A percentile compares a stretch with the other conserved stretches of the same genome.
Evolutionary conservation across 208 protist species (phyloP).

Genomic region (Trypanosoma conorhini): DNA sequence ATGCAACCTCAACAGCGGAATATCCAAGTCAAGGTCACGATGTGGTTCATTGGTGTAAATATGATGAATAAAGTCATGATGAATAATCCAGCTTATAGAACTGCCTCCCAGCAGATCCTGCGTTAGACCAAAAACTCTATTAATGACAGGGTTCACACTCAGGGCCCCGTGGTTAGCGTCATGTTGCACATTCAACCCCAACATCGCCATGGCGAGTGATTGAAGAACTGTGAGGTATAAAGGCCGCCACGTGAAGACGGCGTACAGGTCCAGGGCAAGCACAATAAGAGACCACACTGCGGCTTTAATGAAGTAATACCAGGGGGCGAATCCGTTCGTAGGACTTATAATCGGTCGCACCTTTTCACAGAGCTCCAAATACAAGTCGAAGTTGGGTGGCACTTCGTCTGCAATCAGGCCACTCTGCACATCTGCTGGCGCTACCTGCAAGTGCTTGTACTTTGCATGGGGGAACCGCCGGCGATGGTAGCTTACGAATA

Average conservation of each 20-base stretch:
- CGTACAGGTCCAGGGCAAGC: constrained; percentile 64
- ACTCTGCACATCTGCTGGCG: constrained; percentile 43
- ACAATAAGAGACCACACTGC: constrained; percentile 49
- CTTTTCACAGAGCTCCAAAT: constrained; percentile 61
- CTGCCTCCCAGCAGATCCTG: constrained; percentile 77
- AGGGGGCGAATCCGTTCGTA: constrained; percentile 75
- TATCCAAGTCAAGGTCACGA: constrained; percentile 70
- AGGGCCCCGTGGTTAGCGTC: constrained; percentile 82
- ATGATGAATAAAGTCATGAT: constrained; percentile 79
- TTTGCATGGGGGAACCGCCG: constrained; percentile 70
- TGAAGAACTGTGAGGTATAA: constrained; percentile 63
- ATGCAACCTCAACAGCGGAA: constrained; percentile 71
- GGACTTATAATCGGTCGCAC: constrained; percentile 53
- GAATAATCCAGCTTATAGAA: constrained; percentile 77
- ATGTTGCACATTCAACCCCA: constrained; percentile 85
- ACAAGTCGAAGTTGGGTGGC: constrained; percentile 58
- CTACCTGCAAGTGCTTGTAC: constrained; percentile 63
- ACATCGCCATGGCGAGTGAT: constrained; percentile 76
- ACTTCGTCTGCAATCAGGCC: constrained; percentile 38
- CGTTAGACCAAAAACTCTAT: constrained; percentile 57
- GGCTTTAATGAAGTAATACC: constrained; percentile 78
- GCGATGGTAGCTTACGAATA: constrained; percentile 78
- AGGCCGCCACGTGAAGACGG: constrained; percentile 52
- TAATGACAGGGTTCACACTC: constrained; percentile 56
- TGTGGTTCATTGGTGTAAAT: constrained; percentile 75